Conservation (phyloP, 306 rosid species). For the Macrotyloma uniflorum region DNA sequence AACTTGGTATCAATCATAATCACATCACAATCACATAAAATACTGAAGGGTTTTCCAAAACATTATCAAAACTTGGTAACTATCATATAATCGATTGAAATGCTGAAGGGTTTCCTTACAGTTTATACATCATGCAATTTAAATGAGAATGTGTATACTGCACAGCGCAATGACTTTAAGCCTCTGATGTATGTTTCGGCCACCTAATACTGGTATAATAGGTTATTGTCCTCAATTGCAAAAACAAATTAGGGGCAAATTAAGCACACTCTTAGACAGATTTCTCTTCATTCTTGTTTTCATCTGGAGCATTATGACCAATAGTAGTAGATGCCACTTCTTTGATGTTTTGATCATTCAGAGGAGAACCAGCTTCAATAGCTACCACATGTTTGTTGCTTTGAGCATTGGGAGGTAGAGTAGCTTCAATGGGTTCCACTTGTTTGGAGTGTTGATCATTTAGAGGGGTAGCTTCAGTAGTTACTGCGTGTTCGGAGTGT, state of each 20-base stretch:
- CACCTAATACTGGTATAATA: constrained; percentile 40
- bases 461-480: constrained; percentile 19
- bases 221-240: constrained; percentile 51
- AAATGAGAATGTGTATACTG: constrained; percentile 46
- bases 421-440: constrained; percentile 24
- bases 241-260: constrained; percentile 35
- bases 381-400: constrained; percentile 27
- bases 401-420: constrained; percentile 33
- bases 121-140: constrained; percentile 48
- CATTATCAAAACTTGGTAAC: constrained; percentile 23
- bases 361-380: constrained; percentile 31
- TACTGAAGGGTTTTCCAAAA: not conserved
- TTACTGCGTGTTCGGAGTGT: constrained; percentile 4
- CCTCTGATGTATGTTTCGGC: constrained; percentile 46
- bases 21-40: not conserved
- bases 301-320: constrained; percentile 41
- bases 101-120: constrained; percentile 46
- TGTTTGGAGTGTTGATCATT: constrained; percentile 23
- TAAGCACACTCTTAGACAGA: constrained; percentile 32
- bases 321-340: constrained; percentile 29
- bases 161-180: constrained; percentile 46
- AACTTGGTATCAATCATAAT: not conserved
- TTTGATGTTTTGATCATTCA: constrained; percentile 40
- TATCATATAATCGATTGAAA: constrained; percentile 17
- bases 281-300: constrained; percentile 48